These are phyloP conservation scores for Nepenthes mirabilis DNA, from an alignment of 148 eudicot species.

Conservation along the genomic window DNA sequence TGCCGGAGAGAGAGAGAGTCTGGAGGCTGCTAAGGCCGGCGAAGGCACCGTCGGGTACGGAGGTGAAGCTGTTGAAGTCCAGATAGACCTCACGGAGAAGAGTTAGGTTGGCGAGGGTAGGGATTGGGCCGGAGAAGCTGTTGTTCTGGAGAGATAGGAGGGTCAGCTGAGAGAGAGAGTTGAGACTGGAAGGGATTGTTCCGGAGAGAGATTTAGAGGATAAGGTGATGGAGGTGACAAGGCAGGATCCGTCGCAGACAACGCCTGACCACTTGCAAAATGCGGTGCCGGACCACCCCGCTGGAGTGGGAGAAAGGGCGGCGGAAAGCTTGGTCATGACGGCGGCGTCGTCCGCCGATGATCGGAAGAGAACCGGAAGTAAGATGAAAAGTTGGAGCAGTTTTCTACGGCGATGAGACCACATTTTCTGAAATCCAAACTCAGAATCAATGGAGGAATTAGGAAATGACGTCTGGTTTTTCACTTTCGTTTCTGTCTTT, in stretches of 20 bases:
- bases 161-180: slow-evolving; percentile 41
- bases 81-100: slow-evolving; percentile 21
- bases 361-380: slow-evolving; percentile 8
- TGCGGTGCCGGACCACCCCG: slow-evolving; percentile 32
- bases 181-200: slow-evolving; percentile 31
- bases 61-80: slow-evolving; percentile 39
- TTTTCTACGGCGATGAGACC: too few relatives aligned
- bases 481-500: too few relatives aligned
- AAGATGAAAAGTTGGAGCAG: slow-evolving; percentile 8
- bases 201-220: slow-evolving; percentile 27
- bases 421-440: too few relatives aligned
- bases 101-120: slow-evolving; percentile 35
- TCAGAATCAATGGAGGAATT: too few relatives aligned
- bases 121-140: slow-evolving; percentile 45
- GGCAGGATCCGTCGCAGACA: slow-evolving; percentile 20
- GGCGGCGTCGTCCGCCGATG: slow-evolving; percentile 27
- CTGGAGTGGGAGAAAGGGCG: slow-evolving; percentile 25
- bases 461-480: too few relatives aligned
- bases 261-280: slow-evolving; percentile 52
- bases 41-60: slow-evolving; percentile 23
- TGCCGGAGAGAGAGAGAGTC: slow-evolving; percentile 23
- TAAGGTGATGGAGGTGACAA: slow-evolving; percentile 44
- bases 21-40: slow-evolving; percentile 36
- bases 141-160: slow-evolving; percentile 37
- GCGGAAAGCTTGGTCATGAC: slow-evolving; percentile 31